Evolutionary conservation across 2,329 filamentous ascomycete species (phyloP), one percentile per base, ranked within the genome.

Genomic region (Talaromyces albobiverticillius): DNA sequence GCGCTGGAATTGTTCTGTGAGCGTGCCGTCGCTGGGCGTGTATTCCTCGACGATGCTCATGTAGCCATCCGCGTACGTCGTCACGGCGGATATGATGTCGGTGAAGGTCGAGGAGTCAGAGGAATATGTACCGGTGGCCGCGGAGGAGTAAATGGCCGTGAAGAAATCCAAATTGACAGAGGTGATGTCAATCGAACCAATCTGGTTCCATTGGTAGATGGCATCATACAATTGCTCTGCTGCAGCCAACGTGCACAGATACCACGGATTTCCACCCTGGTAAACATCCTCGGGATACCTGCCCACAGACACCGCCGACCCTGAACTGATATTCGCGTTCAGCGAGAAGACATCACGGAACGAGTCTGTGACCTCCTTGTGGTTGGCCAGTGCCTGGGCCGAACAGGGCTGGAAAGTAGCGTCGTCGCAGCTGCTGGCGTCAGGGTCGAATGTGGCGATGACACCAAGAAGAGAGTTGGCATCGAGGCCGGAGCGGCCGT

Each of bases 161-260:
- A 91, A 93, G 75, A 94, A 93, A 2, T 81, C 67, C 4, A 90
- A 77, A 0, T 87, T 90, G 3, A 78, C 79, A 0, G 77, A 72
- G 3, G 85, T 86, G 43, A 93, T 80, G 2, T 79, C 79, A 62
- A 93, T 81, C 5, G 77, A 83, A 1, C 83, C 84, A n/a, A 77
- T 70, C 46, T 76, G 72, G 56, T 86, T 79, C 86, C 87, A 92
- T 46, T 87, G 83, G 59, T 86, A 84, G 4, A 90, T 67, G 1
- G 89, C 86, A 64, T 88, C 85, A 67, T 91, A 93, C 3, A 94
- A 80, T 66, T 89, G 83, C 68, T 94, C 89, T 13, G 88, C 89
- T 0, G 87, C 87, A 0, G 87, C 88, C 32, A 90, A 79, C 1
- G 87, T 92, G 60, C 81, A 80, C 8, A 92, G 78, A 62, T 90